Conservation (phyloP, 2,329 filamentous ascomycete species). For the Stemphylium vesicarium region DNA sequence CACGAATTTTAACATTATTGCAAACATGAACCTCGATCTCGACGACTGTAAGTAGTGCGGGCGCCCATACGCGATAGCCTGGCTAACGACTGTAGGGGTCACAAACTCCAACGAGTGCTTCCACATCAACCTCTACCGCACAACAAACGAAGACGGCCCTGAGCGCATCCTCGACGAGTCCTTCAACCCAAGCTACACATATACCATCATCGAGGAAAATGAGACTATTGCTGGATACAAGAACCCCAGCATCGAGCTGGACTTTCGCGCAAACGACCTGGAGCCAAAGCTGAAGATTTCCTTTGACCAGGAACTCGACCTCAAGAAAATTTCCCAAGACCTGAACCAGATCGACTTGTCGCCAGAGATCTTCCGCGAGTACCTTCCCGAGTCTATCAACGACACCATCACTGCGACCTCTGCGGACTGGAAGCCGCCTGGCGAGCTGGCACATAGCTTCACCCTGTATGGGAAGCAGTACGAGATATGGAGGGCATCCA, state of each 20-base stretch:
- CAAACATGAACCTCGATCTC: constrained; percentile 34
- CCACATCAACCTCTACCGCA: constrained; percentile 47
- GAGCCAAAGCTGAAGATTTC: constrained; percentile 75
- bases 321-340: constrained; percentile 66
- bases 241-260: constrained; percentile 75
- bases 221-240: constrained; percentile 92
- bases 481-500: constrained; percentile 82
- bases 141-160: constrained; percentile 22
- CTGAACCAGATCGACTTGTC: constrained; percentile 73
- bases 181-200: constrained; percentile 88
- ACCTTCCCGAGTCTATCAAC: constrained; percentile 54
- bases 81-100: constrained; percentile 32
- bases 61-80: too few species aligned
- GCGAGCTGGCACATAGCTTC: constrained; percentile 71
- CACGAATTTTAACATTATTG: background rate
- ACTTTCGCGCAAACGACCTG: constrained; percentile 75
- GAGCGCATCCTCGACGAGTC: constrained; percentile 60
- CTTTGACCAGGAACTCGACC: constrained; percentile 75
- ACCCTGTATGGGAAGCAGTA: constrained; percentile 68
- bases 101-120: constrained; percentile 48
- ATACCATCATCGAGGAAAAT: constrained; percentile 91
- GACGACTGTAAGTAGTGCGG: constrained; percentile 46
- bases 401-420: constrained; percentile 27
- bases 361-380: constrained; percentile 57
- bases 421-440: constrained; percentile 71